Evolutionary conservation across 805 yeast species (phyloP), one percentile per base, ranked within the genome.

Genomic region (Huiozyma sinensis): DNA sequence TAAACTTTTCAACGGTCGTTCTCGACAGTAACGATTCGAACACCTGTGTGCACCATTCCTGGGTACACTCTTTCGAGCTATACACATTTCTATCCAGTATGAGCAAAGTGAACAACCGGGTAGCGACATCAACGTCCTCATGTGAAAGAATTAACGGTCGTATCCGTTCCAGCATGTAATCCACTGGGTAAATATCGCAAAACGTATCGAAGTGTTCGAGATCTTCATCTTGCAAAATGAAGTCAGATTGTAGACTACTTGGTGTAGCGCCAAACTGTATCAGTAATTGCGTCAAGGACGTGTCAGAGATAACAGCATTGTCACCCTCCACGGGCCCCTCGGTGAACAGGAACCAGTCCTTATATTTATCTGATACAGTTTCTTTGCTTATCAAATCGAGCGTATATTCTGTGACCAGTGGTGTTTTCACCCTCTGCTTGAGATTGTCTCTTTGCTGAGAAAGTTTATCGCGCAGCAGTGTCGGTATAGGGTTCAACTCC

Each of bases 271-370:
- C 63, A 36, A 57, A 42, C n/a, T 51, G 40, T 27, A 35, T 27
- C 36, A 57, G 37, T 4, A 58, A 40, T 7, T 37, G 6, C 10
- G 31, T 9, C 3, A 44, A 5, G 10, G 7, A 10, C 3, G 27
- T 28, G 5, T 28, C 7, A 5, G 40, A 17, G 4, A 13, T 13
- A 10, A 8, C 11, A 9, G 40, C 28, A 11, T 29, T 29, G 9
- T 29, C 11, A 10, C n/a, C 30, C 5, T 34, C 39, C 29, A 43
- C 5, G n/a, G n/a, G 10, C 9, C 54, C 41, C 10, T 46, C 41
- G 5, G 44, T 47, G 28, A 60, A 49, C 38, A 58, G 57, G 46
- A 51, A 52, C 63, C 63, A 60, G 43, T 60, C 64, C 32, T 46
- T 43, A 46, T 45, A 56, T 38, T 49, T 51, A 11, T 45, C 46